These are phyloP conservation scores for Aspergillus viridinutans DNA, from an alignment of 2,329 filamentous ascomycete species.

Conservation along the genomic window DNA sequence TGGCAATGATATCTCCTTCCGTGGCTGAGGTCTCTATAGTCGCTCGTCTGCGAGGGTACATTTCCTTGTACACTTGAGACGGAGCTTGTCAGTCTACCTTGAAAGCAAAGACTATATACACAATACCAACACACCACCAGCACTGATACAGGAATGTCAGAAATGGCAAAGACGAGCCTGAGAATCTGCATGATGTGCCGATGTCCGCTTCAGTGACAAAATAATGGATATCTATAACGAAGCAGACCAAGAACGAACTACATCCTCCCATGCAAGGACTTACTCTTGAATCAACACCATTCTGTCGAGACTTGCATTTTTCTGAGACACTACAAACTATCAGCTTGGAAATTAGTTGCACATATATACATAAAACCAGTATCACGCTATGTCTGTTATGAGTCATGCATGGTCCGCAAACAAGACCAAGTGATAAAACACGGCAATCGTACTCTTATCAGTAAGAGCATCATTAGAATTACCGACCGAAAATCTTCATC, in stretches of 20 bases:
- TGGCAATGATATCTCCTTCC: not conserved
- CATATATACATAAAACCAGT: slow-evolving; percentile 5
- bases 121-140: too few species aligned
- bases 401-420: not conserved
- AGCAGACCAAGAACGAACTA: too few species aligned
- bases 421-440: not conserved
- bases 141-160: not conserved
- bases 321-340: not conserved
- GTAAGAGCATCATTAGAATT: slow-evolving; percentile 12
- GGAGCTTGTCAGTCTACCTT: not conserved
- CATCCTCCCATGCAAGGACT: not conserved
- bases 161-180: not conserved
- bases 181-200: not conserved
- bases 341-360: slow-evolving; percentile 2
- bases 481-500: slow-evolving; percentile 42
- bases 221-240: not conserved
- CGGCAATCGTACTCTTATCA: not conserved
- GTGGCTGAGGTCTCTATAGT: too few species aligned
- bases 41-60: too few species aligned
- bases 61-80: too few species aligned
- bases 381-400: not conserved
- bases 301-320: not conserved
- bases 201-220: not conserved
- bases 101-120: not conserved
- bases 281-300: not conserved